phyloP scores from a whole-genome alignment of 108 stramenopile species.

The Cylindrotheca closterium region DNA sequence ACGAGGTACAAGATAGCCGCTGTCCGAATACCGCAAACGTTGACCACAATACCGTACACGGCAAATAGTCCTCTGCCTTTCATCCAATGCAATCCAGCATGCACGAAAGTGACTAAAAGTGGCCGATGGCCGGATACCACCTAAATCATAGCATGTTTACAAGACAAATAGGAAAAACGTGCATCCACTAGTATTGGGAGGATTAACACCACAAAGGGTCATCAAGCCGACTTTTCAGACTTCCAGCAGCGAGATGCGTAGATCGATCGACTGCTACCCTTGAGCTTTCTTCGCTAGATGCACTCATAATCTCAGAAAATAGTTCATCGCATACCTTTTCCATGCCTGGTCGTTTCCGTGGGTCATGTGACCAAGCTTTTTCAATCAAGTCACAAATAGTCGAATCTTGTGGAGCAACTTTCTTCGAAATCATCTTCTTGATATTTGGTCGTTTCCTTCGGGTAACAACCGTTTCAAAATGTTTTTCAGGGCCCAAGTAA shows the following conservation, averaged over 20 bases:
- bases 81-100: no score
- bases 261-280: slow-evolving; percentile 15
- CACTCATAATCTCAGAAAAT: not conserved
- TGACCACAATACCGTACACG: no score
- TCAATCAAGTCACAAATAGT: slow-evolving; percentile 15
- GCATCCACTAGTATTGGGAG: no score
- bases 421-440: no score
- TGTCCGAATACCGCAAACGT: no score
- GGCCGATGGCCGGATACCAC: no score
- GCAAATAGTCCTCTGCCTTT: no score
- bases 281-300: not conserved
- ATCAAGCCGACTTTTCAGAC: slow-evolving; percentile 13
- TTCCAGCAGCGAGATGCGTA: slow-evolving; percentile 9
- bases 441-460: slow-evolving; percentile 30
- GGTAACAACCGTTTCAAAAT: slow-evolving; percentile 49
- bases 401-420: slow-evolving; percentile 6
- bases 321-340: slow-evolving; percentile 22
- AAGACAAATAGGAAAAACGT: no score
- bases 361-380: slow-evolving; percentile 21
- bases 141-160: no score
- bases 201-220: no score
- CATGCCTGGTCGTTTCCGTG: slow-evolving; percentile 34
- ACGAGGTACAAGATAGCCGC: no score
- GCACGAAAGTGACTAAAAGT: no score
- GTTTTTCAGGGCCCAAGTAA: slow-evolving; percentile 25